Evolutionary conservation across 208 protist genomes (phyloP).

Genomic region (Phytomonas francai): DNA sequence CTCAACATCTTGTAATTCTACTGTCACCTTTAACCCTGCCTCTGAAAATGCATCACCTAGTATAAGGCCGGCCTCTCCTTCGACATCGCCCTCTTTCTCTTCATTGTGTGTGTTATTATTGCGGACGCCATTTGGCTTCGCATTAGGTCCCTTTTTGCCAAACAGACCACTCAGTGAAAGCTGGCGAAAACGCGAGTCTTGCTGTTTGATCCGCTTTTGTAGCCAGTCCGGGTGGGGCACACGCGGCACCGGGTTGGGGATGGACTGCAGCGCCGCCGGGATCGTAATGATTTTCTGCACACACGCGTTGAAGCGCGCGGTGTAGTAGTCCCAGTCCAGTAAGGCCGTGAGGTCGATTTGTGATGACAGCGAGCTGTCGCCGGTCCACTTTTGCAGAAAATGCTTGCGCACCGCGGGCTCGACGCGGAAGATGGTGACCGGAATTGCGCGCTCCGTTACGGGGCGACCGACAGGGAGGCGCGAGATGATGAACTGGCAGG

Average conservation of each 20-base stretch:
- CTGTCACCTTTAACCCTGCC: neutral
- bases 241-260: slow-evolving; percentile 96
- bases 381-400: slow-evolving; percentile 95
- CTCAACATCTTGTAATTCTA: neutral
- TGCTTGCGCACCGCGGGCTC: slow-evolving; percentile 80
- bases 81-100: neutral
- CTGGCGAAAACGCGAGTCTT: slow-evolving; percentile 73
- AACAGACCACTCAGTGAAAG: slow-evolving; percentile 59
- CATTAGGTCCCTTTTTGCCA: neutral
- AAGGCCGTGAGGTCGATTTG: slow-evolving; percentile 85
- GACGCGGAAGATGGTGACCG: slow-evolving; percentile 95
- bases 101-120: neutral
- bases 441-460: slow-evolving; percentile 98
- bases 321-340: slow-evolving; percentile 99
- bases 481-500: slow-evolving; percentile 97
- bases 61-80: neutral
- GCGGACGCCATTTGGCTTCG: neutral
- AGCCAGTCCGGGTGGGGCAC: slow-evolving; percentile 98
- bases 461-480: slow-evolving; percentile 91
- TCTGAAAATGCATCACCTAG: neutral
- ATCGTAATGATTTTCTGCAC: slow-evolving; percentile 99
- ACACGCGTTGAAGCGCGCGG: slow-evolving; percentile 89
- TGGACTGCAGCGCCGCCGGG: slow-evolving; percentile 95
- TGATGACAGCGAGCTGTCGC: slow-evolving; percentile 43
- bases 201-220: slow-evolving; percentile 80